phyloP scores from a whole-genome alignment of 2,329 filamentous ascomycete species.

The Lizonia empirigonia region DNA sequence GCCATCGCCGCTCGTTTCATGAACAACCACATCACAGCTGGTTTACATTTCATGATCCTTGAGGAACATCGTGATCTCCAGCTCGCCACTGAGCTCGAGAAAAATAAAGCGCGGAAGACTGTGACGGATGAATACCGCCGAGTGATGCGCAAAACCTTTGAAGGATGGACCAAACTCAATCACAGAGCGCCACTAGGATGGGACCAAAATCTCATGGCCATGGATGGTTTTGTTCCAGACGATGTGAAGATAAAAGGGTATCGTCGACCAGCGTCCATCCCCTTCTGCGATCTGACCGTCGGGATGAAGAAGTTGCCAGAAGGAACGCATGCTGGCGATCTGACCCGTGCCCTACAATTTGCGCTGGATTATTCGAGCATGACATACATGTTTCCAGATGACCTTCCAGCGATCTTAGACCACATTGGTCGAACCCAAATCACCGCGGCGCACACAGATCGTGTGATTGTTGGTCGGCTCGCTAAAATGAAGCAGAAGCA shows the following conservation, averaged over 20 bases:
- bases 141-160: conserved; percentile 17
- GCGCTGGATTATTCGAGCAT: conserved; percentile 18
- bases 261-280: conserved; percentile 9
- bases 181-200: conserved; percentile 15
- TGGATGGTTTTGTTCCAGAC: conserved; percentile 19
- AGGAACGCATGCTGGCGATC: conserved; percentile 28
- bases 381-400: conserved; percentile 26
- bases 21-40: conserved; percentile 22
- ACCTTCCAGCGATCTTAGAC: conserved; percentile 23
- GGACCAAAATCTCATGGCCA: conserved; percentile 2
- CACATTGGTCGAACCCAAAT: conserved; percentile 10
- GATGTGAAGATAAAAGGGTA: not conserved
- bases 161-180: conserved; percentile 16
- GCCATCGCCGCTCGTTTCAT: conserved; percentile 17
- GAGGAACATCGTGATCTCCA: conserved; percentile 18
- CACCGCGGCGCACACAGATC: not conserved
- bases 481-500: not conserved
- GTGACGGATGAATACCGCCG: conserved; percentile 25
- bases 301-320: conserved; percentile 30
- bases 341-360: conserved; percentile 33
- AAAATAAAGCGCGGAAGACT: conserved; percentile 14
- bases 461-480: not conserved
- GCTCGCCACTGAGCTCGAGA: conserved; percentile 1
- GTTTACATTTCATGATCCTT: conserved; percentile 23
- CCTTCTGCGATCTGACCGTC: conserved; percentile 24